Conservation (phyloP, 2,329 filamentous ascomycete genomes). For the Calcarisporium arbuscula region DNA sequence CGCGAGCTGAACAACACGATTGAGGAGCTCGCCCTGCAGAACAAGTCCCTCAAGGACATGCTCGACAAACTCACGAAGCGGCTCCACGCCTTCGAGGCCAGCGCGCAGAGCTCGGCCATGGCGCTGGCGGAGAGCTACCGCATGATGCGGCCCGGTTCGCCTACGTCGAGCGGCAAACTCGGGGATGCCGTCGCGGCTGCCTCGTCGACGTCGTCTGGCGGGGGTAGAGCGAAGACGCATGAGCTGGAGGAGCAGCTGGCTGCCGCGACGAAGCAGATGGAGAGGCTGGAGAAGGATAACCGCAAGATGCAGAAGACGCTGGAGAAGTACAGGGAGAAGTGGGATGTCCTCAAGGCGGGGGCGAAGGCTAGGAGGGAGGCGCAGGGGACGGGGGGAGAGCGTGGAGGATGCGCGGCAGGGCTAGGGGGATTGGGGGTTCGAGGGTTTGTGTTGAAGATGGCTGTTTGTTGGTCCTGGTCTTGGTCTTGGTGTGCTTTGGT, state of each 20-base stretch:
- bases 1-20: constrained; percentile 57
- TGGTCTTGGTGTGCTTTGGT: too few species aligned
- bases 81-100: constrained; percentile 89
- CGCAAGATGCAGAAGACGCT: constrained; percentile 49
- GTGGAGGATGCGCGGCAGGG: constrained; percentile 24
- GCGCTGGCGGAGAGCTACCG: constrained; percentile 78
- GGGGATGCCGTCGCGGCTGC: too few species aligned
- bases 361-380: constrained; percentile 49
- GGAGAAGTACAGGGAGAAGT: constrained; percentile 53
- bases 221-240: constrained; percentile 36
- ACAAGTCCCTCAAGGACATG: constrained; percentile 75
- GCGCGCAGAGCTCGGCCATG: constrained; percentile 79
- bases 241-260: constrained; percentile 65
- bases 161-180: constrained; percentile 28
- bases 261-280: constrained; percentile 52
- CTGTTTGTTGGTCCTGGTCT: too few species aligned
- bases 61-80: constrained; percentile 81
- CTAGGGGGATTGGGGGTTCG: constrained; percentile 1
- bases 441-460: not conserved
- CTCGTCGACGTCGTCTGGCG: constrained; percentile 6
- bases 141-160: constrained; percentile 53
- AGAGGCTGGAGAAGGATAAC: constrained; percentile 58
- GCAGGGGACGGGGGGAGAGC: constrained; percentile 27
- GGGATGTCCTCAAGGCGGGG: constrained; percentile 55
- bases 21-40: constrained; percentile 86